Evolutionary conservation across 2,329 filamentous ascomycete genomes (phyloP).

Genomic region (Chaetomiaceae sp.): DNA sequence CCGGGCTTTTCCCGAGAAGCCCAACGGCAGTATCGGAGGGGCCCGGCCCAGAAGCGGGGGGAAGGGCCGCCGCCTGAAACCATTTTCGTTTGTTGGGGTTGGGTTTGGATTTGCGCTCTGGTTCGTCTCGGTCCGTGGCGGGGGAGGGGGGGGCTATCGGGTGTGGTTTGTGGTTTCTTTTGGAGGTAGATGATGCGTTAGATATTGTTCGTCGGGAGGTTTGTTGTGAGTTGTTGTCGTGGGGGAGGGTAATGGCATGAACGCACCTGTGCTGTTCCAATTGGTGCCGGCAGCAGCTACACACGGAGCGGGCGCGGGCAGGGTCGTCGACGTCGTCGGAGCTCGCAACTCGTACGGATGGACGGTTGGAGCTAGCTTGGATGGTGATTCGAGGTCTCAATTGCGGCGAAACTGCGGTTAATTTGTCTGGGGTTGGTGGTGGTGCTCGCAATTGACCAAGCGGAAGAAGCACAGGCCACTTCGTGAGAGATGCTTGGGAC

Average conservation of each 20-base stretch:
- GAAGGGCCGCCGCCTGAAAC: slow-evolving; percentile 49
- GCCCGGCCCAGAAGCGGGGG: slow-evolving; percentile 78
- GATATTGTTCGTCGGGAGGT: not conserved
- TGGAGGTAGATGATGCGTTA: not conserved
- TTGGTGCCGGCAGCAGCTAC: slow-evolving; percentile 3
- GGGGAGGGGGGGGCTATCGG: not conserved
- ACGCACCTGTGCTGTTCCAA: slow-evolving; percentile 1
- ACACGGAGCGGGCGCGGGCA: not conserved
- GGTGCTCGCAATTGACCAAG: not conserved
- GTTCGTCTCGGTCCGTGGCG: not conserved
- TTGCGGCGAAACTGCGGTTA: slow-evolving; percentile 22
- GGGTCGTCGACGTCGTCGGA: slow-evolving; percentile 1
- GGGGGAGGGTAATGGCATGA: not conserved
- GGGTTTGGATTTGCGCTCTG: slow-evolving; percentile 48
- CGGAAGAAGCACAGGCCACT: not conserved
- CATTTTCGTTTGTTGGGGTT: too few species aligned
- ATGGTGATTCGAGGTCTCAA: slow-evolving; percentile 9
- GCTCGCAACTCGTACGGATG: too few species aligned
- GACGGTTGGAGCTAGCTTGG: slow-evolving; percentile 10
- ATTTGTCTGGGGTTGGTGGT: slow-evolving; percentile 3
- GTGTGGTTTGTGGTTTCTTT: not conserved
- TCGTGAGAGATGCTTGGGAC: not conserved
- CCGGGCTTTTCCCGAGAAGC: slow-evolving; percentile 82
- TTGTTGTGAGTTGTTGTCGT: not conserved
- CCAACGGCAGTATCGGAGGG: slow-evolving; percentile 83